Evolutionary conservation across 1,284 basidiomycete species (phyloP).

Genomic region (Garcileccinum viscosum): DNA sequence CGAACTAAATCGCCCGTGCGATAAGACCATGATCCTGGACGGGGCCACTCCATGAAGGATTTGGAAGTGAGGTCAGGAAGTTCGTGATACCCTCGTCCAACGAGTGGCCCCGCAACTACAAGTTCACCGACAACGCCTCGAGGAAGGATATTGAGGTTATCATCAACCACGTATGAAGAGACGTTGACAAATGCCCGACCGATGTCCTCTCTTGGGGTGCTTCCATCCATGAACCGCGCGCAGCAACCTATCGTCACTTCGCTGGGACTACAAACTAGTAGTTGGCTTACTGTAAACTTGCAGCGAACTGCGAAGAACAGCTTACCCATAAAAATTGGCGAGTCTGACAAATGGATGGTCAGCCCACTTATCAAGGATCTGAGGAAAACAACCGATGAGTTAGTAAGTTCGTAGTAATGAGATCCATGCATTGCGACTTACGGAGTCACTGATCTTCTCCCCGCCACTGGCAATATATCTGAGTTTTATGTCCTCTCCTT

Average conservation of each 20-base stretch:
- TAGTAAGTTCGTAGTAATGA: neutral
- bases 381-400: neutral
- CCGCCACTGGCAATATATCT: constrained; percentile 58
- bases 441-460: constrained; percentile 60
- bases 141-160: constrained; percentile 47
- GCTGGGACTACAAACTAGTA: constrained; percentile 39
- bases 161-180: constrained; percentile 47
- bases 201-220: constrained; percentile 52
- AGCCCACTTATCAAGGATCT: constrained; percentile 61
- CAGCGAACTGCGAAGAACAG: constrained; percentile 18
- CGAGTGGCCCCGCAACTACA: constrained; percentile 56
- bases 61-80: constrained; percentile 53
- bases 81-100: constrained; percentile 57
- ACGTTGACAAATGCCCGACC: constrained; percentile 47
- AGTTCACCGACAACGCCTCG: constrained; percentile 57
- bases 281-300: constrained; percentile 3
- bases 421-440: constrained; percentile 31
- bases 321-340: constrained; percentile 58
- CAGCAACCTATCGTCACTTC: constrained; percentile 61
- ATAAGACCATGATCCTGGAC: constrained; percentile 50
- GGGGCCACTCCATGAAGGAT: constrained; percentile 55
- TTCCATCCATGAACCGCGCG: constrained; percentile 49
- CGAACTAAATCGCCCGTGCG: constrained; percentile 59
- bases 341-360: constrained; percentile 50
- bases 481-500: constrained; percentile 40